Evolutionary conservation across 306 rosid species (phyloP).

Genomic region (Macrotyloma uniflorum): DNA sequence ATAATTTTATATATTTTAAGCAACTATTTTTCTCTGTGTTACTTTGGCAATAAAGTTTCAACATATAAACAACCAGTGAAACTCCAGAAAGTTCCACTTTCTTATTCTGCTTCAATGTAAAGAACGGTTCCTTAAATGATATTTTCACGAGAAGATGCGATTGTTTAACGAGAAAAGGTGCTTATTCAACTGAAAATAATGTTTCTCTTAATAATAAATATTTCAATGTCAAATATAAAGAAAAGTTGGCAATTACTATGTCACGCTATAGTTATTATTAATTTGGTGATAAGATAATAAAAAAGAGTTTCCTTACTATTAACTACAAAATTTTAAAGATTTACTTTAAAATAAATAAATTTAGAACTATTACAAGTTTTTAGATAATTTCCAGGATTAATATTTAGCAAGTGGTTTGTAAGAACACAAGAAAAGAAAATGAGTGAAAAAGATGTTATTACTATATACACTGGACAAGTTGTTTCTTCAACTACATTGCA

Average conservation of each 20-base stretch:
- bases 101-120: background rate
- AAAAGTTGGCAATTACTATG: background rate
- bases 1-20: background rate
- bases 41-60: background rate
- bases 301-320: background rate
- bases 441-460: background rate
- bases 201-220: background rate
- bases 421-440: background rate
- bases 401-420: background rate
- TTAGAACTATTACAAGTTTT: too few relatives aligned
- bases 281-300: background rate
- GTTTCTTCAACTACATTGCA: conserved; percentile 30
- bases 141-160: background rate
- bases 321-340: too few relatives aligned
- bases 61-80: background rate
- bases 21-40: background rate
- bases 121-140: background rate
- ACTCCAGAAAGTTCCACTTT: background rate
- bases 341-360: too few relatives aligned
- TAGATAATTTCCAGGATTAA: too few relatives aligned
- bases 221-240: background rate
- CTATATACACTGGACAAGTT: background rate
- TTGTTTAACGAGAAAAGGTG: background rate
- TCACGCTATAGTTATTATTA: background rate
- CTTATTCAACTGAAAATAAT: background rate